Base-by-base conservation (phyloP, 1,284 basidiomycete species). In the Apiotrichum porosum region DNA sequence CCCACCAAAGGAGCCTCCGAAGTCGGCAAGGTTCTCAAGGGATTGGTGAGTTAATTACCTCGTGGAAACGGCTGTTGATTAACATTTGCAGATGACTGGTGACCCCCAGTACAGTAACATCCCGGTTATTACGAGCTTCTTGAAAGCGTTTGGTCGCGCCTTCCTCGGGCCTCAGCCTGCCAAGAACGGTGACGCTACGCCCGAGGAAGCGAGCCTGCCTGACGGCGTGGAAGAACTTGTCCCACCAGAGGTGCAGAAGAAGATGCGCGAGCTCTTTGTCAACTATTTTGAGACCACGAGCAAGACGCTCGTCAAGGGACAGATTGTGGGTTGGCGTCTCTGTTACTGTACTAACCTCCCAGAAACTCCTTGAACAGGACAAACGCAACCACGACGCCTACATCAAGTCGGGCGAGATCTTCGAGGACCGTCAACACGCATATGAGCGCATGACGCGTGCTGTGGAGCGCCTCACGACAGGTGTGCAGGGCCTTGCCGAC, bases 381-480 rank as follows among this genome's bases (percentile, higher is more conserved):
- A 83, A 85, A 57, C 81, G 86, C 42, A 98, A 98, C 61, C 93
- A 97, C 64, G 94, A 98, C 75, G 95, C 94, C 49, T 98, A 98
- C 69, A 97, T 98, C 63, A 87, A 90, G 32, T 97, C 91, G 1
- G 94, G 94, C 21, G 93, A 98, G 74, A 97, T 99, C 57, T 98
- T 99, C 61, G 95, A 99, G 68, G 95, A 99, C 72, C 83, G 95
- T 17, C 92, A 97, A 69, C 92, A 98, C 71, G 88, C 86, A 13
- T 98, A 97, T 69, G 95, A 99, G 76, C 93, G 91, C 75, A 93
- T 97, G 86, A 90, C 91, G 13, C 92, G 89, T 69, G 81, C 83
- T 30, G 95, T 97, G 62, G 94, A 98, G 73, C 89, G 92, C 52
- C 75, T 97, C 15, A 80, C 91, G 37, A 77, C 84, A 13, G 88